phyloP scores from a whole-genome alignment of 2,329 filamentous ascomycete genomes.

The Phaeosphaeriaceae sp. region DNA sequence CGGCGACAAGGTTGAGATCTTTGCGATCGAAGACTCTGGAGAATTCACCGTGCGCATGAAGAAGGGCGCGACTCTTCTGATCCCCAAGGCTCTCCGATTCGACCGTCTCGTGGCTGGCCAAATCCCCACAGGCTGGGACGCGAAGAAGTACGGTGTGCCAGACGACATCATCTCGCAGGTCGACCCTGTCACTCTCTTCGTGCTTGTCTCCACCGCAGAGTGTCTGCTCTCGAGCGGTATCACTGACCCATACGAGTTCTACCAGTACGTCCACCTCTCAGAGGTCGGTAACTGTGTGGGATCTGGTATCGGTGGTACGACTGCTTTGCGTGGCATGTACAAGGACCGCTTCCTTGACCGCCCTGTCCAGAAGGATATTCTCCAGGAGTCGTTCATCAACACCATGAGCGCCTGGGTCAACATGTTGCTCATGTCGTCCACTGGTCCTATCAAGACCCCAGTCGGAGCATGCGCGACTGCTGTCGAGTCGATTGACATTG shows the following conservation, averaged over 20 bases:
- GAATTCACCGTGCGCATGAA: slow-evolving; percentile 94
- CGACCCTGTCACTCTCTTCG: slow-evolving; percentile 93
- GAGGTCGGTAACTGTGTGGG: slow-evolving; percentile 98
- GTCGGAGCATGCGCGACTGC: slow-evolving; percentile 97
- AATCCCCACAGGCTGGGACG: slow-evolving; percentile 96
- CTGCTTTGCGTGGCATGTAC: slow-evolving; percentile 95
- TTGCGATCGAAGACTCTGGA: slow-evolving; percentile 90
- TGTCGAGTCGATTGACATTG: slow-evolving; percentile 96
- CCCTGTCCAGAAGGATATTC: slow-evolving; percentile 96
- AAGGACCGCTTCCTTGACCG: slow-evolving; percentile 96
- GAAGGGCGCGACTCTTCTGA: slow-evolving; percentile 93
- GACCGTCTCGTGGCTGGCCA: slow-evolving; percentile 97
- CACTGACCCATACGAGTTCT: slow-evolving; percentile 99
- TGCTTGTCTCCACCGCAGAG: slow-evolving; percentile 92
- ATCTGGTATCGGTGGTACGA: slow-evolving; percentile 96
- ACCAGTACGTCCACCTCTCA: slow-evolving; percentile 98
- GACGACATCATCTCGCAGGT: slow-evolving; percentile 98
- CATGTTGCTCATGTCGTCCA: slow-evolving; percentile 97
- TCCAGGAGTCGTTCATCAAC: slow-evolving; percentile 99
- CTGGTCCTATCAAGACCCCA: slow-evolving; percentile 97
- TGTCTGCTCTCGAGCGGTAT: slow-evolving; percentile 91
- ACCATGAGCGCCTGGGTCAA: slow-evolving; percentile 99
- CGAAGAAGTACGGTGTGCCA: slow-evolving; percentile 93
- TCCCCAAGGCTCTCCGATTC: slow-evolving; percentile 96
- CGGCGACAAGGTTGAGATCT: slow-evolving; percentile 96